Base-by-base conservation (phyloP, 495 filamentous ascomycete species). In the Poronia punctata region DNA sequence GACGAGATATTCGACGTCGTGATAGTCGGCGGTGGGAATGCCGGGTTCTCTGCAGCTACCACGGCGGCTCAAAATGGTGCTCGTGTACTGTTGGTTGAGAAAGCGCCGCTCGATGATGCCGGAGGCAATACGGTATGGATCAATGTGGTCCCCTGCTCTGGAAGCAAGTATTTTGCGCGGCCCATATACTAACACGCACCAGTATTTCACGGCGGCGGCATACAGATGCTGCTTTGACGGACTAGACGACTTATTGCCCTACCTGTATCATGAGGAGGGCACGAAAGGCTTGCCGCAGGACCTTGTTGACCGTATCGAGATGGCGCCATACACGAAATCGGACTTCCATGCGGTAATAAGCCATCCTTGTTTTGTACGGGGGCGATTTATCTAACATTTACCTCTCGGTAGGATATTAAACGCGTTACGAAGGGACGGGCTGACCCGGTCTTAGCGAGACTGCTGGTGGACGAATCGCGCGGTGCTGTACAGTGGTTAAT, bases 121-220 rank as follows among this genome's bases (percentile, higher is more conserved):
- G 76, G 76, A 7, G 76, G 77, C 3, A 80, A 81, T 44, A 62
- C 60, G 8, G 38, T 40, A 40, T 22, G 15, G n/a, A n/a, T 10
- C 26, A n/a, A 19, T 20, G 12, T 21, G n/a, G n/a, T n/a, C n/a
- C n/a, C n/a, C n/a, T n/a, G n/a, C n/a, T n/a, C n/a, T n/a, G n/a
- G n/a, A n/a, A n/a, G n/a, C n/a, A n/a, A n/a, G n/a, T n/a, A n/a
- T n/a, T n/a, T 12, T 18, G 2, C 6, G 7, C 17, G 22, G 8
- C 6, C 1, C 14, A 1, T 11, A 14, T 2, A 15, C 18, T 39
- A 29, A 39, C 22, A 2, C 5, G 16, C 10, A 9, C 10, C 20
- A 40, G 38, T 75, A 68, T 38, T 80, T 77, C 57, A 79, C 75
- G 4, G 76, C 76, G 0, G 77, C 72, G 3, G 75, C 74, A 5